Base-by-base conservation (phyloP, 257 asterid species). In the Ophiorrhiza pumila region DNA sequence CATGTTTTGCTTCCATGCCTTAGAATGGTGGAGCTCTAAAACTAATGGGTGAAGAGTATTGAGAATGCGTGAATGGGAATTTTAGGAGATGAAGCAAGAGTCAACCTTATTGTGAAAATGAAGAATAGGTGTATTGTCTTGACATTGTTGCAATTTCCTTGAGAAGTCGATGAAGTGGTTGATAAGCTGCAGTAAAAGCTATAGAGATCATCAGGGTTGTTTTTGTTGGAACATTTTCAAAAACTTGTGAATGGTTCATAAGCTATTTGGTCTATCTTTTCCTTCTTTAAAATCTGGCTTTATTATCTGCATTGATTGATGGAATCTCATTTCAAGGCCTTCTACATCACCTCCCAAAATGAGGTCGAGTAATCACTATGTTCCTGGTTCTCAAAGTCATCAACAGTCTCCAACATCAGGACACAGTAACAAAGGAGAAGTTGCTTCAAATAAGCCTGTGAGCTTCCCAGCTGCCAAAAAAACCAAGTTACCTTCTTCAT, bases 381-480 rank as follows among this genome's bases (percentile, higher is more conserved):
- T 81, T 82, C 78, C 84, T 78, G 88, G 78, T 78, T 76, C 86
- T 79, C 89, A 74, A 78, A 86, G 75, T 79, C 83, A 71, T 76
- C 83, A 79, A 41, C 82, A 45, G 60, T 80, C 87, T 69, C 55
- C 85, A 23, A 72, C 58, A 53, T 76, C 88, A 59, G 77, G 73
- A 62, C 79, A 77, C 71, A 62, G 67, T 46, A 77, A 68, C 67
- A 78, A 53, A 53, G 53, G 73, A 70, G 89, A 88, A 79, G 88
- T 77, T 83, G 79, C 69, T 74, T 61, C 49, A 53, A 75, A 71
- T 71, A 81, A 63, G 78, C 77, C 85, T 31, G 50, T 71, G 81
- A 81, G 74, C 74, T 78, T 77, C 68, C 95, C 89, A 37, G 86
- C 81, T 75, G 79, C 88, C 75, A 91, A 90, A 75, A 88, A 86